Evolutionary conservation across 2,329 filamentous ascomycete species (phyloP).

Genomic region (Aspergillus quadricinctus): DNA sequence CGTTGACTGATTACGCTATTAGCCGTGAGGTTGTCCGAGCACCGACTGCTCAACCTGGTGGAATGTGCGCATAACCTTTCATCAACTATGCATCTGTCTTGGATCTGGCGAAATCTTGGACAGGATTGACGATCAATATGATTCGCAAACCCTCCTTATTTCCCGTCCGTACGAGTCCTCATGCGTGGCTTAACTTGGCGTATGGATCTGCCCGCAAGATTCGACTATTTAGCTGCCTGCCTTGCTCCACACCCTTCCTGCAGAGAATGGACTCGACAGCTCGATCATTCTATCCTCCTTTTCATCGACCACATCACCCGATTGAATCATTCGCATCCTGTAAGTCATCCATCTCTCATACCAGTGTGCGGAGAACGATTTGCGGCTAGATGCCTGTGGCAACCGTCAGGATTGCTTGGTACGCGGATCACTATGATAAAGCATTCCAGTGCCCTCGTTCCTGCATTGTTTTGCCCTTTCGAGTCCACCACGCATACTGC

Average conservation of each 20-base stretch:
- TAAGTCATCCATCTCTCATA: constrained; percentile 4
- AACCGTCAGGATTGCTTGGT: background rate
- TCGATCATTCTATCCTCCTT: background rate
- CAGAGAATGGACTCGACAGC: background rate
- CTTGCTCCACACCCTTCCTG: constrained; percentile 2
- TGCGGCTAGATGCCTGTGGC: background rate
- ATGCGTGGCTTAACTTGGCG: background rate
- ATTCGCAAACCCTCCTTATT: background rate
- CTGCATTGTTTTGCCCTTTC: constrained; percentile 18
- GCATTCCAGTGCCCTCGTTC: constrained; percentile 17
- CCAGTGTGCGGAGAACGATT: background rate
- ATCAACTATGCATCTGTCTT: background rate
- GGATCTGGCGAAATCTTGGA: background rate
- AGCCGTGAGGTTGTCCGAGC: background rate
- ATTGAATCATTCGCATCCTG: constrained; percentile 2
- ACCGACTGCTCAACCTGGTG: background rate
- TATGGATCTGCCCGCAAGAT: background rate
- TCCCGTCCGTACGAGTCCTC: background rate
- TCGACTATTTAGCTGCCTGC: background rate
- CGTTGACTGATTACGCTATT: background rate
- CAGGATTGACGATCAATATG: background rate
- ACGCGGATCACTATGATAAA: background rate
- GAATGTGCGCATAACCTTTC: background rate
- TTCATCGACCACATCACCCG: constrained; percentile 5
- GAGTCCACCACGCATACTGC: constrained; percentile 3